Evolutionary conservation across 768 basidiomycete species (phyloP).

Genomic region (Dacryopinax primogenitus): DNA sequence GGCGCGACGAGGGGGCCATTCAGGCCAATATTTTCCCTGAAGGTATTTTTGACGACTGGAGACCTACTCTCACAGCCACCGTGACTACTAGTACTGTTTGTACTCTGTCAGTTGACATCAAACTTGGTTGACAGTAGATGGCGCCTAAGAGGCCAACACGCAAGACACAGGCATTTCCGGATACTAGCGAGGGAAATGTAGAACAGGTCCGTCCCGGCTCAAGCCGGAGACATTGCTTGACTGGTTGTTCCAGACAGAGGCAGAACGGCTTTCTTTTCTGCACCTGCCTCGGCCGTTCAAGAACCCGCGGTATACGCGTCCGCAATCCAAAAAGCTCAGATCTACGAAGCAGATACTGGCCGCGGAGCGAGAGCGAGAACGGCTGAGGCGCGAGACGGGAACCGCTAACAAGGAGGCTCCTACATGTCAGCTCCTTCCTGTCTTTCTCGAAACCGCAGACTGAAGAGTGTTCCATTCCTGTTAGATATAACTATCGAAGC

Average conservation of each 20-base stretch:
- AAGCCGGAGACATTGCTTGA: neutral
- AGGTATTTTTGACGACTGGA: neutral
- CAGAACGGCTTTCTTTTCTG: conserved; percentile 61
- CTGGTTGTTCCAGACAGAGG: conserved; percentile 40
- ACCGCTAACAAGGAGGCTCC: conserved; percentile 48
- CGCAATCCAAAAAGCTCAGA: conserved; percentile 58
- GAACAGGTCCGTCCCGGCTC: neutral
- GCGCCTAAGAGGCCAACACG: neutral
- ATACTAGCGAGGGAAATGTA: neutral
- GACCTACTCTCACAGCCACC: too few species aligned
- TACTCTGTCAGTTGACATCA: too few species aligned
- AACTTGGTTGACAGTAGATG: neutral
- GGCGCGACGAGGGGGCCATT: too few species aligned
- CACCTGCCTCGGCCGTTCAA: conserved; percentile 66
- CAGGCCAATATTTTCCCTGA: neutral
- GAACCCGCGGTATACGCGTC: conserved; percentile 53
- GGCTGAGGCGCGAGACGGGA: conserved; percentile 10
- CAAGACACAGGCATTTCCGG: neutral
- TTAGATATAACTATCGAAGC: conserved; percentile 72
- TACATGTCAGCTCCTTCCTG: conserved; percentile 41
- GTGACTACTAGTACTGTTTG: too few species aligned
- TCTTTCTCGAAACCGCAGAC: neutral
- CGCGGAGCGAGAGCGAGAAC: conserved; percentile 65
- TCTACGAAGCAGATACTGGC: conserved; percentile 66
- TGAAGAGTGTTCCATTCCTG: neutral